Evolutionary conservation across 2,329 filamentous ascomycete species (phyloP), one percentile per base, ranked within the genome.

Genomic region (Paecilomyces formosus): DNA sequence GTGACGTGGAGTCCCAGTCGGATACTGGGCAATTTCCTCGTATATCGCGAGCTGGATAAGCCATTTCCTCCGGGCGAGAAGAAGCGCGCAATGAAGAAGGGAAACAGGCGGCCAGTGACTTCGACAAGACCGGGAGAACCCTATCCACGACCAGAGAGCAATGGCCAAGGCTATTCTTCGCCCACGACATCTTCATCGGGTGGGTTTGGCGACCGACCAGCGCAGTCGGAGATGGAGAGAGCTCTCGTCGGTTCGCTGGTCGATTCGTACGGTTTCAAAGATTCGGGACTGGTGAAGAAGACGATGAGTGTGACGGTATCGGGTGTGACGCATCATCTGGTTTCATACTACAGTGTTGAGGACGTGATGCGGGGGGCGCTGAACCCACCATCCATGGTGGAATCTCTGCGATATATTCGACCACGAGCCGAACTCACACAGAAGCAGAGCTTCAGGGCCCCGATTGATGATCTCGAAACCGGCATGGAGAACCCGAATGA

Each of bases 241-340:
- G 80, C 82, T 26, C 76, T 92, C 56, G 86, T 94, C 52, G 92
- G 92, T 5, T 95, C 91, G 0, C 79, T 96, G 12, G 84, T 93
- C n/a, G 92, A 96, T 74, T 92, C 88, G 0, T 96, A 96, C 66
- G 85, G 86, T 31, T 96, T 96, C 81, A 94, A 94, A 68, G 80
- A 85, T 13, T 83, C 85, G 1, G 92, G 92, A 0, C 76, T 97
- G 49, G 84, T 96, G 62, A 97, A 97, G 81, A 96, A 96, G 79
- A 96, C 92, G 0, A 92, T 96, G 74, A 93, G 88, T 65, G 85
- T 96, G 45, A 85, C 83, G 2, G 85, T 88, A 55, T 82, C 87
- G 26, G 88, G 88, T 1, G 83, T 92, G 2, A 86, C 85, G 1
- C 92, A 96, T 68, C 92, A 96, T 67, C 77, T 97, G 55, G 91